phyloP scores from a whole-genome alignment of 768 basidiomycete genomes.

The Strobilomyces echinocephalus region DNA sequence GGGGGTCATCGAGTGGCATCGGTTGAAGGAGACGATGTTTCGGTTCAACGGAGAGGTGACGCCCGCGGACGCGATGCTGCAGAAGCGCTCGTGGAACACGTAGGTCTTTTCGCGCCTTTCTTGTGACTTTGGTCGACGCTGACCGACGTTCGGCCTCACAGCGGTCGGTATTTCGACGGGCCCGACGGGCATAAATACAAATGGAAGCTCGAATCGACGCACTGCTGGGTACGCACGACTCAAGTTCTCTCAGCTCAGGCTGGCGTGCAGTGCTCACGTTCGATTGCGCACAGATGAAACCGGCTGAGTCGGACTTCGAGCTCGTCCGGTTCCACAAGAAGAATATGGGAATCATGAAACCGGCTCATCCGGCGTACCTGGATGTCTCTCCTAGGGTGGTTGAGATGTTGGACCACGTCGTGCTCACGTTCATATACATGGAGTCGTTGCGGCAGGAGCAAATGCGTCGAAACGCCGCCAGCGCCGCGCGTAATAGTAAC shows the following conservation, averaged over 20 bases:
- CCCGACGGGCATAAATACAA: conserved; percentile 29
- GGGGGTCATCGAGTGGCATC: conserved; percentile 25
- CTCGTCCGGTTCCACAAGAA: conserved; percentile 25
- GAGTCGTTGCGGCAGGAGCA: conserved; percentile 18
- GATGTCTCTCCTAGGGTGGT: conserved; percentile 13
- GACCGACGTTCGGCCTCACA: not conserved
- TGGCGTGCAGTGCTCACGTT: not conserved
- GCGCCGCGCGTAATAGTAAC: not conserved
- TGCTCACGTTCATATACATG: conserved; percentile 24
- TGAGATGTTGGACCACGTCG: conserved; percentile 23
- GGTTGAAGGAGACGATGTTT: conserved; percentile 9
- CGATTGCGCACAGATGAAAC: conserved; percentile 15
- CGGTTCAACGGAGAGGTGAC: conserved; percentile 14
- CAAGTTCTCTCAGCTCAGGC: not conserved
- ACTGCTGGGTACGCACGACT: conserved; percentile 23
- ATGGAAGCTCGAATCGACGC: conserved; percentile 27
- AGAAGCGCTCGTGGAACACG: conserved; percentile 14
- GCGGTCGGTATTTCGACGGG: conserved; percentile 32
- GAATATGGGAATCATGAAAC: conserved; percentile 18
- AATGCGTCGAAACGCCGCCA: not conserved
- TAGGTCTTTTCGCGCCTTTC: conserved; percentile 3
- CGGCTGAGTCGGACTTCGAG: conserved; percentile 5
- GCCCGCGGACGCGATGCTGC: conserved; percentile 9
- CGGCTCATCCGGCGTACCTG: conserved; percentile 22
- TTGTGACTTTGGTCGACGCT: not conserved